These are phyloP conservation scores for Funneliformis mosseae DNA, from an alignment of 192 early-diverging fungal species.

Conservation along the genomic window DNA sequence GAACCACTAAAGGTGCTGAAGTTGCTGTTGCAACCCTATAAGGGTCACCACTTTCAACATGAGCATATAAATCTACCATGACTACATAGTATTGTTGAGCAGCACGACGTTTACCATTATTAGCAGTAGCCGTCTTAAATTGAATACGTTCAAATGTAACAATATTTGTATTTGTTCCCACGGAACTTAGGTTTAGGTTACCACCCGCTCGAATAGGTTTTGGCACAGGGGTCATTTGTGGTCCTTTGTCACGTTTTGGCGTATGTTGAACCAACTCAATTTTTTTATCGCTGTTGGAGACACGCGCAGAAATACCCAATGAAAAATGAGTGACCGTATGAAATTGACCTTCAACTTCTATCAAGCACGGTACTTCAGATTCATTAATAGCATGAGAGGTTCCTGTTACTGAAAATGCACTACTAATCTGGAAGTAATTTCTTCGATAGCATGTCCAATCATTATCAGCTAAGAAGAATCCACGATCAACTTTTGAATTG, in stretches of 20 bases:
- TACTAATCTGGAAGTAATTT: constrained; percentile 90
- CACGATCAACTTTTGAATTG: constrained; percentile 84
- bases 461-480: constrained; percentile 85
- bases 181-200: constrained; percentile 48
- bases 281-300: constrained; percentile 68
- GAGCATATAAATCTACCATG: constrained; percentile 74
- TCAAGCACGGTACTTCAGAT: constrained; percentile 62
- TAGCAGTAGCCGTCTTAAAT: constrained; percentile 96
- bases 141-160: constrained; percentile 92
- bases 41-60: constrained; percentile 60
- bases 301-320: constrained; percentile 75
- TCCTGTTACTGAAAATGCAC: constrained; percentile 60
- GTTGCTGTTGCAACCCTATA: constrained; percentile 66
- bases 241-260: constrained; percentile 92
- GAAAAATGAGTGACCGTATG: constrained; percentile 67
- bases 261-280: constrained; percentile 89
- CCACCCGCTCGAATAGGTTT: constrained; percentile 63
- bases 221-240: constrained; percentile 69
- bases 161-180: constrained; percentile 47
- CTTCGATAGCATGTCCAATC: constrained; percentile 96
- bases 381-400: constrained; percentile 41
- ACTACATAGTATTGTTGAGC: constrained; percentile 95
- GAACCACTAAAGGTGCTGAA: constrained; percentile 87
- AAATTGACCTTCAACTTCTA: constrained; percentile 59
- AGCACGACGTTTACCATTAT: constrained; percentile 90